Conservation (phyloP, 106 monocot species). For the Iris macrosiphon region DNA sequence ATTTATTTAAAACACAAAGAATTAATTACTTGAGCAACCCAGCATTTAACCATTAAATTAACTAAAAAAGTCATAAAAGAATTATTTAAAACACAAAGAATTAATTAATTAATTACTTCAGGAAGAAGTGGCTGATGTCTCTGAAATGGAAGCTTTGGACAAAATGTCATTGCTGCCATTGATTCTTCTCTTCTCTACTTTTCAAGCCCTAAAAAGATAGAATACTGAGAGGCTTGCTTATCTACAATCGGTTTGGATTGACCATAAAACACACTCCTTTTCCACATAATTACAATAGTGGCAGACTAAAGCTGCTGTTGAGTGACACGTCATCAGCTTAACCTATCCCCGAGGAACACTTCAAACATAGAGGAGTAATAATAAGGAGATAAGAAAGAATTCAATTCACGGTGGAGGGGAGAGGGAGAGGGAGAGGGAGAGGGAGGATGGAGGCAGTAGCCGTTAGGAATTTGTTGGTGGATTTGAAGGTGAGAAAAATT, state of each 20-base stretch:
- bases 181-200: background rate
- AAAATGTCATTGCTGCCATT: background rate
- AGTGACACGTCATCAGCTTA: background rate
- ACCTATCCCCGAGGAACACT: background rate
- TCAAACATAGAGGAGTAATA: background rate
- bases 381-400: background rate
- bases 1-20: too few relatives aligned
- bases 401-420: background rate
- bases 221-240: too few relatives aligned
- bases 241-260: too few relatives aligned
- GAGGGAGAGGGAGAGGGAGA: background rate
- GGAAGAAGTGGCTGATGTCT: background rate
- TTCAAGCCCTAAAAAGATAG: background rate
- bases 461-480: background rate
- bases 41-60: too few relatives aligned
- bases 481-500: too few relatives aligned
- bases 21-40: too few relatives aligned
- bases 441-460: slow-evolving; percentile 1
- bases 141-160: slow-evolving; percentile 5
- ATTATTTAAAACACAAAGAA: too few relatives aligned
- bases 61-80: too few relatives aligned
- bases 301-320: background rate
- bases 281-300: background rate
- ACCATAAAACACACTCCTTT: background rate
- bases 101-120: slow-evolving; percentile 11